These are phyloP conservation scores for Dittrichia graveolens DNA, from an alignment of 129 eudicot species.

Conservation along the genomic window DNA sequence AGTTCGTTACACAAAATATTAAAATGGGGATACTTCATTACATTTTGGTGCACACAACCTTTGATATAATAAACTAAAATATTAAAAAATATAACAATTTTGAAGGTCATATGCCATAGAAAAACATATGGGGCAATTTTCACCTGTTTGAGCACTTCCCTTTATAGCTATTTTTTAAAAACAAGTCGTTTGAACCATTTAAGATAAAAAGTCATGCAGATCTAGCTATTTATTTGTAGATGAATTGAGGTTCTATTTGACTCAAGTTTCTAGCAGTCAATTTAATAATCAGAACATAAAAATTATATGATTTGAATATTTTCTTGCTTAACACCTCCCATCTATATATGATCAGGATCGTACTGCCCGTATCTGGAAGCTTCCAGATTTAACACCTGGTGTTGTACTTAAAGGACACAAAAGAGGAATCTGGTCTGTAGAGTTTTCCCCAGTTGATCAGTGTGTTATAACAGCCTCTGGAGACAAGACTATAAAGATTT, in stretches of 20 bases:
- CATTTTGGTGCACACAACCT: too few relatives aligned
- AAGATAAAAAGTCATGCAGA: too few relatives aligned
- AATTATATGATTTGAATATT: not conserved
- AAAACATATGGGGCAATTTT: too few relatives aligned
- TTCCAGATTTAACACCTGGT: slow-evolving; percentile 78
- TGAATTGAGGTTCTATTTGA: not conserved
- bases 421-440: slow-evolving; percentile 97
- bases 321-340: not conserved
- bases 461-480: slow-evolving; percentile 95
- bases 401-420: slow-evolving; percentile 81
- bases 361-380: slow-evolving; percentile 85
- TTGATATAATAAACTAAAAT: too few relatives aligned
- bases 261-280: not conserved
- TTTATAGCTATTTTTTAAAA: too few relatives aligned
- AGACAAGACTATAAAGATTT: slow-evolving; percentile 83
- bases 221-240: too few relatives aligned
- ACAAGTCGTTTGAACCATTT: too few relatives aligned
- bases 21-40: too few relatives aligned
- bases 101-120: too few relatives aligned
- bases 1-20: too few relatives aligned
- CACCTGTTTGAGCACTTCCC: too few relatives aligned
- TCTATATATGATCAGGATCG: slow-evolving; percentile 60
- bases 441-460: slow-evolving; percentile 92
- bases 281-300: not conserved
- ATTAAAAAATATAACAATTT: too few relatives aligned